A percentile compares a stretch with the other conserved stretches of the same genome.
Conservation (phyloP, 768 basidiomycete species). For the Trametes punicea region DNA sequence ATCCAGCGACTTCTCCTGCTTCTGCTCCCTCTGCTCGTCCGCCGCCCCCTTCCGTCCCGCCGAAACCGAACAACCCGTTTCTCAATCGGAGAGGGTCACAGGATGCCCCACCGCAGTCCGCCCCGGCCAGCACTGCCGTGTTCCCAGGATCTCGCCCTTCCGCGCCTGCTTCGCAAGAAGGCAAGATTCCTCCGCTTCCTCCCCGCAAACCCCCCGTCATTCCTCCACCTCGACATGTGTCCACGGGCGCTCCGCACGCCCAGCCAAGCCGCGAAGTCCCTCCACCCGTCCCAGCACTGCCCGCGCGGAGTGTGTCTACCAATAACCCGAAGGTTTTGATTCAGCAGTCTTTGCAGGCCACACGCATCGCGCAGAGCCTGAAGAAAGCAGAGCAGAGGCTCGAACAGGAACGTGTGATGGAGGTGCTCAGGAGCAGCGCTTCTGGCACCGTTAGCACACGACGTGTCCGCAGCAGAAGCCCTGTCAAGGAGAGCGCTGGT, state of each 20-base stretch:
- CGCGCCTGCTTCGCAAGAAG: constrained; percentile 4
- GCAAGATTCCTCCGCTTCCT: constrained; percentile 43
- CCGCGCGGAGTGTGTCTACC: constrained; percentile 21
- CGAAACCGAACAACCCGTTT: constrained; percentile 41
- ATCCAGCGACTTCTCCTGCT: constrained; percentile 4
- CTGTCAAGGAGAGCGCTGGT: constrained; percentile 14
- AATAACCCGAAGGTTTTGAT: constrained; percentile 50
- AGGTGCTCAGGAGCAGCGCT: constrained; percentile 63
- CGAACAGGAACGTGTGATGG: constrained; percentile 66
- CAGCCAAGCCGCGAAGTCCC: not conserved
- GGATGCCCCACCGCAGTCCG: constrained; percentile 19
- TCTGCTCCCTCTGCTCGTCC: constrained; percentile 4
- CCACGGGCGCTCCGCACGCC: constrained; percentile 15
- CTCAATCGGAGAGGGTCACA: constrained; percentile 28
- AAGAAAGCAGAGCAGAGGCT: constrained; percentile 66
- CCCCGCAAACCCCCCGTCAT: constrained; percentile 46
- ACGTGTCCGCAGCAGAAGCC: constrained; percentile 25
- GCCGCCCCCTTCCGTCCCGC: constrained; percentile 21
- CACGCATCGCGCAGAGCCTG: constrained; percentile 64
- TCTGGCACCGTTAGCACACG: constrained; percentile 15
- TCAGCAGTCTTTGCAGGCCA: constrained; percentile 68
- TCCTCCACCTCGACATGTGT: constrained; percentile 40
- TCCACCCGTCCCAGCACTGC: constrained; percentile 16
- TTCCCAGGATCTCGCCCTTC: constrained; percentile 13
- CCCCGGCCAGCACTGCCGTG: constrained; percentile 6